Base-by-base conservation (phyloP, 306 rosid genomes). In the Prunus padus region DNA sequence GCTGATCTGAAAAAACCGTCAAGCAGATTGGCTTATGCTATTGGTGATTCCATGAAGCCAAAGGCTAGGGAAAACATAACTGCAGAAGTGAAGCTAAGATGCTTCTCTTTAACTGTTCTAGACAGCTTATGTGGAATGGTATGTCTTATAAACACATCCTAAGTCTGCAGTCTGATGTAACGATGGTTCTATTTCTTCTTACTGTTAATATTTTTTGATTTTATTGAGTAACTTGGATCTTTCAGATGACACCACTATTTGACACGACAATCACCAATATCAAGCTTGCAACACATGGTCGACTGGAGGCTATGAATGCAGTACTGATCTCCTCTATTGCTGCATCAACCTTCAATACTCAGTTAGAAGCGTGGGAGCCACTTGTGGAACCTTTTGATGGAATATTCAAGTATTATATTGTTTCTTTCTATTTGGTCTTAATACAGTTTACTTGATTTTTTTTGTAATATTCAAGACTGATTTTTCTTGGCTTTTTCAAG, bases 351-450 rank as follows among this genome's bases (percentile, higher is more conserved):
- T 95, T 95, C 85, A 95, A 95, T 78, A 85, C 99, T 47, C 93
- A 90, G 79, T 85, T 92, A 82, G 97, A 95, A 88, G 93, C 97
- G 20, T 95, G 99, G 99, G 99, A 95, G 72, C 99, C 99, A 62
- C 86, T 95, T 74, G 89, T 95, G 76, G 99, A 95, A 82, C 97
- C 99, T 57, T 95, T 95, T 64, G 99, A 95, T 83, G 99, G 97
- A 81, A 95, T 95, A 85, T 90, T 95, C 87, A 95, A 92, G 99
- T 95, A 92, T 82, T 65, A 61, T 59, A 73, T 74, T 30, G 12
- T 61, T 71, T 33, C 51, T 47, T 71, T 74, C 51, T 69, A 63
- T 55, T 65, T 60, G 69, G 10, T 16, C 33, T 68, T 57, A 11
- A 46, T 44, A 8, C 51, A 49, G 74, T 45, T 25, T 28, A 30